Conservation (phyloP, 148 eudicot species). For the Drosera capensis region DNA sequence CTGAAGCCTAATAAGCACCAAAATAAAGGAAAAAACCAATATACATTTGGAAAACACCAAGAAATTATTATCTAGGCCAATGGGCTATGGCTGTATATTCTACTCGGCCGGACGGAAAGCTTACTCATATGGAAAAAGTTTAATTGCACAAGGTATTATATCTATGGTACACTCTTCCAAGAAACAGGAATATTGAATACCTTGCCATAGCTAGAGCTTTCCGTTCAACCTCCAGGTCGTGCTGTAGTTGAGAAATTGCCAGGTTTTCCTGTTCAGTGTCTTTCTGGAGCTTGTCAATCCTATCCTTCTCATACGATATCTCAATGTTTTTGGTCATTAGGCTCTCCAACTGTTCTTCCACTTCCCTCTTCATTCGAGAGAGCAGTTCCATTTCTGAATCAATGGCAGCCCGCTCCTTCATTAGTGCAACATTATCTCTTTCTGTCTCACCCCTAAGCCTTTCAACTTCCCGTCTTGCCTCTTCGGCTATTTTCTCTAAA, state of each 20-base stretch:
- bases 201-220: constrained; percentile 97
- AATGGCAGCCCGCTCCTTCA: constrained; percentile 80
- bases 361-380: constrained; percentile 63
- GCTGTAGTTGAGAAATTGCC: constrained; percentile 61
- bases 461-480: constrained; percentile 63
- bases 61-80: not conserved
- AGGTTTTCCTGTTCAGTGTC: constrained; percentile 74
- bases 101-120: not conserved
- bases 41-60: not conserved
- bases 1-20: no score
- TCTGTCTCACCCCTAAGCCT: constrained; percentile 53
- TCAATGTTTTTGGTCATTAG: constrained; percentile 67
- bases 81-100: not conserved
- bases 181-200: constrained; percentile 22
- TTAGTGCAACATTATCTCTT: constrained; percentile 42
- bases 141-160: not conserved
- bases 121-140: not conserved
- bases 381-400: constrained; percentile 91
- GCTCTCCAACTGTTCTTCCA: constrained; percentile 76
- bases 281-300: constrained; percentile 56
- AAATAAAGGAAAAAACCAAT: not conserved
- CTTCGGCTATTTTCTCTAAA: constrained; percentile 75
- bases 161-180: not conserved
- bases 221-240: constrained; percentile 87
- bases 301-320: constrained; percentile 76